Conservation (phyloP, 2,329 filamentous ascomycete species). For the Aureobasidium subglaciale region DNA sequence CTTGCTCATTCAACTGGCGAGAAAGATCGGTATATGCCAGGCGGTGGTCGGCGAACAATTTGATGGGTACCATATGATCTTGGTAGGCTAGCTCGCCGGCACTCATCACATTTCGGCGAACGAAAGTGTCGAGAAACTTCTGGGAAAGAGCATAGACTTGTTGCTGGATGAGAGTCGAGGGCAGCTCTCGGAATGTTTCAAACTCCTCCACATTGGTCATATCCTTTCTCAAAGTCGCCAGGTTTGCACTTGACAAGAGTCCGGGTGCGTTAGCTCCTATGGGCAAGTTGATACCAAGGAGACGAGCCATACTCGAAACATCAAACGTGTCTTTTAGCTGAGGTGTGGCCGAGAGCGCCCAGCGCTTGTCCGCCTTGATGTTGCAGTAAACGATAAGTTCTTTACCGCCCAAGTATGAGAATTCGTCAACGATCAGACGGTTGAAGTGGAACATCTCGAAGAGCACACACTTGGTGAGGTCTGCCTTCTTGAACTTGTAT, state of each 20-base stretch:
- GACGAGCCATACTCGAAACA: constrained; percentile 51
- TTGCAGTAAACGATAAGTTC: constrained; percentile 19
- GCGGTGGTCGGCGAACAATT: constrained; percentile 42
- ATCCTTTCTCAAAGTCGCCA: constrained; percentile 36
- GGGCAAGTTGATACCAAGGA: constrained; percentile 50
- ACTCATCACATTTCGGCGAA: constrained; percentile 36
- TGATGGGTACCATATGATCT: constrained; percentile 39
- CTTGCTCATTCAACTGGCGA: constrained; percentile 45
- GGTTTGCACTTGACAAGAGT: constrained; percentile 39
- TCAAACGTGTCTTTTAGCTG: constrained; percentile 51
- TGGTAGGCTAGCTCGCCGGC: constrained; percentile 36
- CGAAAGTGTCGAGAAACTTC: constrained; percentile 48
- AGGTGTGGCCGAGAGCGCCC: constrained; percentile 59
- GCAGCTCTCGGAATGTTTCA: constrained; percentile 42
- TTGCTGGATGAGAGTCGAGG: constrained; percentile 49
- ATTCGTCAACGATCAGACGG: constrained; percentile 58
- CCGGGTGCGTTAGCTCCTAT: constrained; percentile 44
- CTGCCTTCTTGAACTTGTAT: not conserved
- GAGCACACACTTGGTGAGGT: constrained; percentile 21
- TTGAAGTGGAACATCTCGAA: constrained; percentile 57
- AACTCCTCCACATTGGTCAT: constrained; percentile 50
- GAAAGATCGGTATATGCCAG: constrained; percentile 50
- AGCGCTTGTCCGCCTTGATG: constrained; percentile 46
- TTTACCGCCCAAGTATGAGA: constrained; percentile 46
- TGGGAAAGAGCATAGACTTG: constrained; percentile 47